These are phyloP conservation scores for Ambrosia artemisiifolia DNA, from an alignment of 129 eudicot genomes.

Conservation along the genomic window DNA sequence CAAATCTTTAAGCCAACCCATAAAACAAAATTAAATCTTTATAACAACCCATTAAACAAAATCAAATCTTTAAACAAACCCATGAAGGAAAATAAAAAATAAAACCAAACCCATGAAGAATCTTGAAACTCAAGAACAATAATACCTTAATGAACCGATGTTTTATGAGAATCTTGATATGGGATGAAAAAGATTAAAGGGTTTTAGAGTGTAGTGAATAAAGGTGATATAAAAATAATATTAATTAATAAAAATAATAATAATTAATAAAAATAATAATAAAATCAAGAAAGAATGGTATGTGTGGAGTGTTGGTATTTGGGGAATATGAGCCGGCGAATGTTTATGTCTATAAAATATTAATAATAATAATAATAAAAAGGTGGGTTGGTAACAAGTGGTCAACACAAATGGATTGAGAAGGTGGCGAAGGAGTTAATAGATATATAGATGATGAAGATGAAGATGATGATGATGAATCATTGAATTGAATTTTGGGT, in stretches of 20 bases:
- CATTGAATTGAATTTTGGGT: too few species aligned
- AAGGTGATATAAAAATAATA: background rate
- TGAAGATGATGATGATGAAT: too few species aligned
- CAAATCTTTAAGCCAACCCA: too few species aligned
- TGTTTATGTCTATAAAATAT: too few species aligned
- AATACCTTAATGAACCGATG: slow-evolving; percentile 18
- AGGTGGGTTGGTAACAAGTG: background rate
- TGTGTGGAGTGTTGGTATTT: background rate
- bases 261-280: too few species aligned
- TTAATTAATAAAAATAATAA: too few species aligned
- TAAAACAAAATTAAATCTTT: background rate
- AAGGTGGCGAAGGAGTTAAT: slow-evolving; percentile 5
- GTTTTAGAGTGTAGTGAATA: background rate
- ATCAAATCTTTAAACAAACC: background rate
- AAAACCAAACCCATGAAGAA: slow-evolving; percentile 11
- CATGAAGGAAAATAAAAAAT: background rate
- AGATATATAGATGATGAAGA: too few species aligned
- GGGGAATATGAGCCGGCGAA: background rate
- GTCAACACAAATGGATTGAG: background rate
- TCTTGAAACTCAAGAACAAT: slow-evolving; percentile 7
- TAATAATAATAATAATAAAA: background rate
- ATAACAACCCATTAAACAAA: background rate
- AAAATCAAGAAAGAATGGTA: slow-evolving; percentile 1
- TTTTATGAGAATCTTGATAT: background rate
- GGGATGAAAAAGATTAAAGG: background rate